Percentiles rank a stretch among this genome's conserved stretches.
These are phyloP conservation scores for Lachnellula arida DNA, from an alignment of 2,329 filamentous ascomycete genomes.

Conservation along the genomic window DNA sequence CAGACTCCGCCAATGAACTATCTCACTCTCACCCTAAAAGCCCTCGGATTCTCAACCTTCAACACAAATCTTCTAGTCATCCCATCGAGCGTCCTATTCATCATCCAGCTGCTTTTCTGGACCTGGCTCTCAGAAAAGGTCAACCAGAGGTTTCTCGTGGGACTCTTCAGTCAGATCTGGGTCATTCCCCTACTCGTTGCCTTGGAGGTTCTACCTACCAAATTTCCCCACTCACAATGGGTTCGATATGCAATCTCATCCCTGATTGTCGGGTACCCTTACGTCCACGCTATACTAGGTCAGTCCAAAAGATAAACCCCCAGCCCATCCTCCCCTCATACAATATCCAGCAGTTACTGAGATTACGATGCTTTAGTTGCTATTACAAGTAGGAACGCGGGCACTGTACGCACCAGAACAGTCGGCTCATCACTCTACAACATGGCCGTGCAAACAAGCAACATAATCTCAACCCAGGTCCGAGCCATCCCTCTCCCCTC, in stretches of 20 bases:
- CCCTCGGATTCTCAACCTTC: slow-evolving; percentile 29
- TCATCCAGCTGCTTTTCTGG: slow-evolving; percentile 39
- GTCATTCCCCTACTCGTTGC: slow-evolving; percentile 34
- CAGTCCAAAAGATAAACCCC: slow-evolving; percentile 26
- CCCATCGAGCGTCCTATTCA: slow-evolving; percentile 39
- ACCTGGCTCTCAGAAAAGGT: slow-evolving; percentile 41
- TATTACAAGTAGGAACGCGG: slow-evolving; percentile 9
- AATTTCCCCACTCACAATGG: slow-evolving; percentile 11
- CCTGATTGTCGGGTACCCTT: slow-evolving; percentile 25
- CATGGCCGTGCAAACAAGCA: slow-evolving; percentile 34
- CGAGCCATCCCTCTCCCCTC: too few species aligned
- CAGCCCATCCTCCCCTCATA: too few species aligned
- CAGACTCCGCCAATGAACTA: slow-evolving; percentile 44
- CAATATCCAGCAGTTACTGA: not conserved
- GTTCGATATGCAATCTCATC: slow-evolving; percentile 31
- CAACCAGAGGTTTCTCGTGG: slow-evolving; percentile 33
- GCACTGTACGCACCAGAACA: slow-evolving; percentile 48
- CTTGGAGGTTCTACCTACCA: slow-evolving; percentile 22
- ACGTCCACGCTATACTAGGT: slow-evolving; percentile 27
- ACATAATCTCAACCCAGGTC: slow-evolving; percentile 7
- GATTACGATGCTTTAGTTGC: slow-evolving; percentile 37
- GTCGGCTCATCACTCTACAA: slow-evolving; percentile 50
- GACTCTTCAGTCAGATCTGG: slow-evolving; percentile 35
- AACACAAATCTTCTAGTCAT: slow-evolving; percentile 41
- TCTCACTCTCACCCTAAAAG: slow-evolving; percentile 46